Percentiles rank a stretch among this genome's conserved stretches.
These are phyloP conservation scores for Vigna trinervia DNA, from an alignment of 306 rosid genomes.

Conservation along the genomic window DNA sequence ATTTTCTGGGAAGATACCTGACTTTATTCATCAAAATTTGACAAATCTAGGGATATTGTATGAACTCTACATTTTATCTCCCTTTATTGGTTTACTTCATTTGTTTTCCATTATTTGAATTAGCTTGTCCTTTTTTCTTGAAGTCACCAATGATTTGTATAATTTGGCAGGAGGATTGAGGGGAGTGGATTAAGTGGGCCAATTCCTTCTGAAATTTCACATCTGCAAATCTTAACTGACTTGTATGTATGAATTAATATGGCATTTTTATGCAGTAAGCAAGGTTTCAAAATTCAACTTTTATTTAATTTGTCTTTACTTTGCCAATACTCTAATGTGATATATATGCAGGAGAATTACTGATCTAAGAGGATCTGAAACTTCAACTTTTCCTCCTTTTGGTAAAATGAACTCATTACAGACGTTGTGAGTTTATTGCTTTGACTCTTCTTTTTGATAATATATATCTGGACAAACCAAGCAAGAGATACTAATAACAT, in stretches of 20 bases:
- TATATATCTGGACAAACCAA: background rate
- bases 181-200: too few species aligned
- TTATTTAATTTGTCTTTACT: background rate
- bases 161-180: conserved; percentile 25
- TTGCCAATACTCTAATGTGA: conserved; percentile 12
- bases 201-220: too few species aligned
- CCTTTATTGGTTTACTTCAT: background rate
- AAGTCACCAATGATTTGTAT: conserved; percentile 8
- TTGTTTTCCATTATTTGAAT: conserved; percentile 27
- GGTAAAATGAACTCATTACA: conserved; percentile 18
- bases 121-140: background rate
- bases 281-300: conserved; percentile 3
- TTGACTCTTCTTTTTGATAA: background rate
- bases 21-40: conserved; percentile 63
- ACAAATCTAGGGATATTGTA: conserved; percentile 56
- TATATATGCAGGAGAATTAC: conserved; percentile 68
- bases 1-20: conserved; percentile 71
- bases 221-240: conserved; percentile 32
- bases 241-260: conserved; percentile 51
- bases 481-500: conserved; percentile 11
- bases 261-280: too few species aligned
- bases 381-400: conserved; percentile 60
- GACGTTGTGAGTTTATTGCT: conserved; percentile 60
- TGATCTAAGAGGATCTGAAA: conserved; percentile 65
- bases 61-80: background rate